Base-by-base conservation (phyloP, 2,329 filamentous ascomycete genomes). In the Monilinia laxa region DNA sequence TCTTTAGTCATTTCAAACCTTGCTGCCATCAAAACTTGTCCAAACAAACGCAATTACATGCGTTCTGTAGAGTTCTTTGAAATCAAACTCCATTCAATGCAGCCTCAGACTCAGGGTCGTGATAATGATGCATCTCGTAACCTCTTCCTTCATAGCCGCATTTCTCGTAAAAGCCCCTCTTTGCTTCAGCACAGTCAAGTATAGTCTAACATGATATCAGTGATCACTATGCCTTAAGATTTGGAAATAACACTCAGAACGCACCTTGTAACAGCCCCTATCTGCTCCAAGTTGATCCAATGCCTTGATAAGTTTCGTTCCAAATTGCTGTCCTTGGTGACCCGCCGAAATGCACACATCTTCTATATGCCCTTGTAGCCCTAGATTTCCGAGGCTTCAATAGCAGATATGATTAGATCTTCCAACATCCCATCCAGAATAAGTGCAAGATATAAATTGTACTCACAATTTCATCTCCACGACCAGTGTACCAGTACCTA, bases 61-160 rank as follows among this genome's bases (percentile, higher is more conserved):
- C 7, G n/a, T 11, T 14, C 4, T 16, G 9, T 35, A 57, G 7
- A 23, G 0, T 3, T 35, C n/a, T 4, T 35, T n/a, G 18, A 51
- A 31, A 40, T 38, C 67, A 71, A 31, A 70, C 66, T 25, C 49
- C 57, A 45, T 67, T 60, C 20, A 67, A 40, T 52, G 65, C 56
- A 45, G 69, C 70, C 49, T 71, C 62, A 10, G 65, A 51, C 53
- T 63, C 42, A 18, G 16, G 57, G 14, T 75, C 70, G 54, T 95
- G 94, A 80, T 97, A 97, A 81, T 96, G 92, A 57, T 94, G 93
- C 94, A 99, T 98, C 80, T 98, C 92, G 65, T 97, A 81, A 20
- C 95, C 95, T 54, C 92, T 93, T 69, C 92, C 84, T 80, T 92
- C 90, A 80, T 96, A 98, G 67, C 93, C 93, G 16, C 58, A 62